Evolutionary conservation across 2,329 filamentous ascomycete species (phyloP), one percentile per base, ranked within the genome.

Genomic region (Chrysoporthe austroafricana): DNA sequence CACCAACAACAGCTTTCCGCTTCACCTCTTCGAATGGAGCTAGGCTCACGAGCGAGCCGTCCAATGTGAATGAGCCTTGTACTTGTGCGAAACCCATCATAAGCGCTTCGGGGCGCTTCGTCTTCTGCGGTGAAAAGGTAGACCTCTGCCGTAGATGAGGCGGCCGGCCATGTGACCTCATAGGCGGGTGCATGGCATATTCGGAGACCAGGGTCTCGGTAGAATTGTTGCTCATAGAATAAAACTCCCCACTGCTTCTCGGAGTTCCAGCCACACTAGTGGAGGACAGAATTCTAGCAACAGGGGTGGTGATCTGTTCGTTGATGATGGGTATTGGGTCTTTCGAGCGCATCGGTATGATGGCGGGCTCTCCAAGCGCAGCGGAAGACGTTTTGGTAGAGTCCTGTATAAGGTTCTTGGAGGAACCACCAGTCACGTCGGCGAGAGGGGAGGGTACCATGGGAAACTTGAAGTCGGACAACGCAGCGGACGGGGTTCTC

Each of bases 81-180:
- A 98, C 88, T 74, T 99, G 96, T 2, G 93, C 95, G 79, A 97
- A 99, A 0, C 94, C 96, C 96, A 99, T 99, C 89, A 99, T 96
- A 64, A 99, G 81, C 1, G 91, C 90, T 76, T 98, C 94, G 0
- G 92, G 89, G 50, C 83, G 77, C 73, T 80, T 83, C 52, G 82
- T 76, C 59, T 81, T 80, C 70, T 81, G 79, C 68, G 77, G 78
- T 69, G 77, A 74, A 65, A 84, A 74, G 63, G 78, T 80, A 39
- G 85, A 84, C 69, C 79, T 80, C 62, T 81, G 80, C 67, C 85
- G 81, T 16, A 83, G 74, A 70, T 86, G 82, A 2, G 79, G 75
- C 39, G 84, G 81, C 36, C 80, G 77, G 56, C 72, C 76, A 14
- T 78, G 75, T 1, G 76, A 73, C 63, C 80, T 73, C 58, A 75